Conservation (phyloP, 495 filamentous ascomycete species). For the Xylaria cubensis region DNA sequence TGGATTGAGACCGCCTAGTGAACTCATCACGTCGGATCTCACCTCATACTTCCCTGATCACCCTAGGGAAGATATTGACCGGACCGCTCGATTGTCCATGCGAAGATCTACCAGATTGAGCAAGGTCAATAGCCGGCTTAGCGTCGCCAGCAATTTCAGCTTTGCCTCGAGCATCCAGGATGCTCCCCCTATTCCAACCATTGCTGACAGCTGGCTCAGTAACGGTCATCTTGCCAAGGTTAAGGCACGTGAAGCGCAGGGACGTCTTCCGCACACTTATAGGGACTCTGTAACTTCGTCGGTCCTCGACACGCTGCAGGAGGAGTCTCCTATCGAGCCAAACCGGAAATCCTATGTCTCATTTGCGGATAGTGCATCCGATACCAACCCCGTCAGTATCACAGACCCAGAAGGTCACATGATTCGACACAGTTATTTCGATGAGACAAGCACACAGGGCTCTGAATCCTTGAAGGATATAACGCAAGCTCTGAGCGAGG, state of each 20-base stretch:
- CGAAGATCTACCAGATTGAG: conserved; percentile 88
- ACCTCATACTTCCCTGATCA: conserved; percentile 98
- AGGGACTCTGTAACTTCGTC: conserved; percentile 88
- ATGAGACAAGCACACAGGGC: conserved; percentile 77
- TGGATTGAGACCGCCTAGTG: conserved; percentile 90
- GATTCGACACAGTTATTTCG: conserved; percentile 76
- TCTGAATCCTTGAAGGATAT: conserved; percentile 60
- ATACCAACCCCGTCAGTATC: conserved; percentile 64
- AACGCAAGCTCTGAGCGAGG: conserved; percentile 74
- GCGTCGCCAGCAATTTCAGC: conserved; percentile 92
- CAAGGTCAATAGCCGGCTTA: conserved; percentile 87
- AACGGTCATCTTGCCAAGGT: conserved; percentile 59
- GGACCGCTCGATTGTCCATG: conserved; percentile 89
- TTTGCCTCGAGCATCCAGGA: conserved; percentile 89
- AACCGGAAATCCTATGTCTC: conserved; percentile 97
- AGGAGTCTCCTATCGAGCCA: conserved; percentile 88
- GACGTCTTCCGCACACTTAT: conserved; percentile 59
- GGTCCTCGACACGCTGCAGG: conserved; percentile 83
- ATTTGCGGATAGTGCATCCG: conserved; percentile 80
- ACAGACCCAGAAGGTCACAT: conserved; percentile 77
- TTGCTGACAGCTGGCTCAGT: conserved; percentile 91
- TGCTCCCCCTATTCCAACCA: conserved; percentile 91
- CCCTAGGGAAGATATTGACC: conserved; percentile 87
- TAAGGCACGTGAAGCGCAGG: conserved; percentile 48
- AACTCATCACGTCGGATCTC: conserved; percentile 94